A percentile compares a stretch with the other conserved stretches of the same genome.
phyloP scores from a whole-genome alignment of 139 green algal genomes.

The Chlamydomonas eustigma region DNA sequence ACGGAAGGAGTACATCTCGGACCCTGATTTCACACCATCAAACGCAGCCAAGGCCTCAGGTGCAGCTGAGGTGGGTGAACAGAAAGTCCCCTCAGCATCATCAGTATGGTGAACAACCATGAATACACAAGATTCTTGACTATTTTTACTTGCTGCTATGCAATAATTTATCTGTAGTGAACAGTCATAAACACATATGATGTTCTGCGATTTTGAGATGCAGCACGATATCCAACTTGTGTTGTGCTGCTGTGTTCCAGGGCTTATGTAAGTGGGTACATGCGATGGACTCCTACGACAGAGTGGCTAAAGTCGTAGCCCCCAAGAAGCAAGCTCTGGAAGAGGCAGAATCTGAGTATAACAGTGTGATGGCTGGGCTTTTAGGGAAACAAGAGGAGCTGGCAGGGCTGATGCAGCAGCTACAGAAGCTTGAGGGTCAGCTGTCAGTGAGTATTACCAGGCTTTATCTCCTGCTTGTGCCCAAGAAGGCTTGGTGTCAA shows the following conservation, averaged over 20 bases:
- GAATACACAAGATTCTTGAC: too few species aligned
- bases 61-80: slow-evolving; percentile 61
- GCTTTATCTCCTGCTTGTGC: too few species aligned
- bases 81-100: too few species aligned
- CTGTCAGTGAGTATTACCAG: slow-evolving; percentile 55
- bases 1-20: slow-evolving; percentile 50
- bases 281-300: slow-evolving; percentile 79
- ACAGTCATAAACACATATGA: background rate
- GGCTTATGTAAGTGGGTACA: slow-evolving; percentile 55
- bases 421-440: slow-evolving; percentile 51
- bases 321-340: slow-evolving; percentile 62
- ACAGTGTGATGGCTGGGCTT: slow-evolving; percentile 57
- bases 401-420: slow-evolving; percentile 51
- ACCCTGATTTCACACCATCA: slow-evolving; percentile 64
- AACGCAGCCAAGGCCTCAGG: slow-evolving; percentile 58
- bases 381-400: slow-evolving; percentile 64
- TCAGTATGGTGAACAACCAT: too few species aligned
- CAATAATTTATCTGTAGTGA: background rate
- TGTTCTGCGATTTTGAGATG: background rate
- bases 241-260: background rate
- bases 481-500: too few species aligned
- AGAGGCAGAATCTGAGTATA: slow-evolving; percentile 51
- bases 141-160: background rate
- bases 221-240: background rate
- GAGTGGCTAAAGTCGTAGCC: slow-evolving; percentile 52